phyloP scores from a whole-genome alignment of 2,329 filamentous ascomycete species.

The Cercospora sp. region DNA sequence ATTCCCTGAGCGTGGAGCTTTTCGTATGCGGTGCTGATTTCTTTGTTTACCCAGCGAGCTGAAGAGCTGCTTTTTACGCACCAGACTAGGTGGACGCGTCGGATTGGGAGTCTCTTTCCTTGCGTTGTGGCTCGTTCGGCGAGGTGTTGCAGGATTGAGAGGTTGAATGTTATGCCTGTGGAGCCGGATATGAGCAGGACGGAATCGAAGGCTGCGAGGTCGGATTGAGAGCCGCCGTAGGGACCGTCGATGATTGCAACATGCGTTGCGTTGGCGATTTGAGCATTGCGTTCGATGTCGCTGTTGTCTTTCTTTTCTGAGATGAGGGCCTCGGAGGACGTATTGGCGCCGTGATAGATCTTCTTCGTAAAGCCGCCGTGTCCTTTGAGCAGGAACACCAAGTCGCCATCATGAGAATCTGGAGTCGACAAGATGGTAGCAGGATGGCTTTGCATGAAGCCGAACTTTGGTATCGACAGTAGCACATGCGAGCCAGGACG shows the following conservation, averaged over 20 bases:
- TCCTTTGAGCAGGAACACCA: constrained; percentile 36
- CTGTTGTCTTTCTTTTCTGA: constrained; percentile 18
- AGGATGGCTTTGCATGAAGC: constrained; percentile 33
- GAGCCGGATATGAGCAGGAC: constrained; percentile 33
- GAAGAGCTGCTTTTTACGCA: constrained; percentile 29
- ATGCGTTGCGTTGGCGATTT: constrained; percentile 20
- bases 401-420: constrained; percentile 29
- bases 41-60: constrained; percentile 28
- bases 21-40: constrained; percentile 26
- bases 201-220: constrained; percentile 34
- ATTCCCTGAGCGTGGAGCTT: constrained; percentile 26
- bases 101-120: constrained; percentile 28
- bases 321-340: constrained; percentile 25
- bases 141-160: constrained; percentile 31
- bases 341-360: constrained; percentile 30
- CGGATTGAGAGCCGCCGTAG: constrained; percentile 30
- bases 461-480: constrained; percentile 34
- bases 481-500: constrained; percentile 35
- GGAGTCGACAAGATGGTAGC: constrained; percentile 36
- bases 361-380: constrained; percentile 35
- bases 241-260: constrained; percentile 32
- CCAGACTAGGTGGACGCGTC: constrained; percentile 33
- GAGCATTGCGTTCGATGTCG: constrained; percentile 20
- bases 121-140: constrained; percentile 26
- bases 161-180: constrained; percentile 35